phyloP scores from a whole-genome alignment of 2,329 filamentous ascomycete genomes.

The Bipolaris bicolor region DNA sequence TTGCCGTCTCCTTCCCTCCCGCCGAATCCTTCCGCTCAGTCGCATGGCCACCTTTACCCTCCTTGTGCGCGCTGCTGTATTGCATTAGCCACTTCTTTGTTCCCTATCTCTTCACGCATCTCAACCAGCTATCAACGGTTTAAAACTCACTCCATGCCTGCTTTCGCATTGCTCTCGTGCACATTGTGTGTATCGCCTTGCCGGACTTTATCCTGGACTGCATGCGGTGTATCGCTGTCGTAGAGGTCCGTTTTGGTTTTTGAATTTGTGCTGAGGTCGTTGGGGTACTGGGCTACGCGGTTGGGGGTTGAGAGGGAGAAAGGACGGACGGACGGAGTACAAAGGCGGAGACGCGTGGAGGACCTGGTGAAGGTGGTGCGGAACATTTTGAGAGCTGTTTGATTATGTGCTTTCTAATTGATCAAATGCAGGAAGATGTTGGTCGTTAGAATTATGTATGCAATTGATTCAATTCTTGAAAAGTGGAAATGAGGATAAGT shows the following conservation, averaged over 20 bases:
- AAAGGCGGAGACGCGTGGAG: constrained; percentile 9
- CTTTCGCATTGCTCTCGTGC: constrained; percentile 38
- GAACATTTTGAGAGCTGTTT: constrained; percentile 12
- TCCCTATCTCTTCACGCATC: neutral
- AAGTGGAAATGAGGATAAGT: neutral
- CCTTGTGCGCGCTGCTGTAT: constrained; percentile 28
- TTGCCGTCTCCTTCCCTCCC: constrained; percentile 49
- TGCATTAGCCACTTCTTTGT: constrained; percentile 4
- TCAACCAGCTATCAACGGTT: neutral
- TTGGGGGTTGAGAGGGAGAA: constrained; percentile 26
- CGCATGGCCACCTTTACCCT: constrained; percentile 50
- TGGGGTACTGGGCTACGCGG: constrained; percentile 22
- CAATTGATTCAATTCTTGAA: neutral
- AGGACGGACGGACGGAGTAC: constrained; percentile 10
- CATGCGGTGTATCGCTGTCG: constrained; percentile 34
- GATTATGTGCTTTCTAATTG: neutral
- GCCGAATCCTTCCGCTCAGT: constrained; percentile 48
- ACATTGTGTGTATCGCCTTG: constrained; percentile 46
- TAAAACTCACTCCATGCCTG: constrained; percentile 42
- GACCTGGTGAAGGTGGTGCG: constrained; percentile 19
- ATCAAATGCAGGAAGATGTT: neutral
- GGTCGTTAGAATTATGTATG: neutral
- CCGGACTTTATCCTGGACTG: constrained; percentile 32
- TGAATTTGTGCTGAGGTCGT: constrained; percentile 26
- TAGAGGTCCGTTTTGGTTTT: constrained; percentile 34